Base-by-base conservation (phyloP, 2,329 filamentous ascomycete species). In the Exserohilum rostratum region DNA sequence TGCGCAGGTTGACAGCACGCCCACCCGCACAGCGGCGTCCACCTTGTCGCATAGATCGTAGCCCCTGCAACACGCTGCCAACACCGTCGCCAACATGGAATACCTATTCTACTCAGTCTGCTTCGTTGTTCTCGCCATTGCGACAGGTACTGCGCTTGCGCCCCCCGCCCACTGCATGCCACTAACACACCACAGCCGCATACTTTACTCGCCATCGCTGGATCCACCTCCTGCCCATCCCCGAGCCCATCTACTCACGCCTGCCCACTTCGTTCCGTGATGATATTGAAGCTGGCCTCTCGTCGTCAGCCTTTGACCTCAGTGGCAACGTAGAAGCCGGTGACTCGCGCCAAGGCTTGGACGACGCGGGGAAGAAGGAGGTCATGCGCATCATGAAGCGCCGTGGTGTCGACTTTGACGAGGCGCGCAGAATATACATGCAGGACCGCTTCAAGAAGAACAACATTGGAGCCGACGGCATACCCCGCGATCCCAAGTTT, bases 341-440 rank as follows among this genome's bases (percentile, higher is more conserved):
- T 46, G 95, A 99, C 73, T 81, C 82, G 27, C 85, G 95, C 62
- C 85, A 86, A 0, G 95, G 95, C 0, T 82, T 99, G 15, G 93
- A 98, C 72, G 87, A 89, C 62, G 80, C 79, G 43, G 90, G 85
- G 52, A 98, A 98, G 81, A 79, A 82, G 34, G 91, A 96, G 75
- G 87, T 99, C 37, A 84, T 92, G 68, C 85, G 84, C 66, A 93
- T 99, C 65, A 99, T 99, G 95, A 93, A 91, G 84, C 87, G 83
- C 73, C 83, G 87, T 61, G 84, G 87, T 54, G 85, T 98, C 61
- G 85, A 83, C 57, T 99, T 99, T 73, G 93, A 99, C 77, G 91
- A 97, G 78, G 95, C 93, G 34, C 84, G 95, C 65, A 84, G 90
- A 67, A 83, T 91, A 40, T 96, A 90, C 73, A 95, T 92, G 78